Evolutionary conservation across 495 filamentous ascomycete genomes (phyloP).

Genomic region (Filosporella fistucella): DNA sequence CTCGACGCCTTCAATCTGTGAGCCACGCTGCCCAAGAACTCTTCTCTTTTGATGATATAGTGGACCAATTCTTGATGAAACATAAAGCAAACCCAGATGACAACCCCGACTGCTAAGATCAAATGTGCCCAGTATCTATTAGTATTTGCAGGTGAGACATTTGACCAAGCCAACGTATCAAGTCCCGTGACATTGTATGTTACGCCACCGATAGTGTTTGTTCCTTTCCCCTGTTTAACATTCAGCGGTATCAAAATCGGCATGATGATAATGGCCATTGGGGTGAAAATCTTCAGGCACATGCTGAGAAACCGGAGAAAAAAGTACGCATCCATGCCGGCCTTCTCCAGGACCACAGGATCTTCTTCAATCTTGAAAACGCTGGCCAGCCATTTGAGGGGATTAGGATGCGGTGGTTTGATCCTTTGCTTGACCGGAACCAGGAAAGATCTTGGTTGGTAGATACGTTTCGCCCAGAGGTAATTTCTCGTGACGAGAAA

Average conservation of each 20-base stretch:
- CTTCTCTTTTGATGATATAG: conserved; percentile 8
- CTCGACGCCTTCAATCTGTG: conserved; percentile 13
- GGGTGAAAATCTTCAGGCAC: conserved; percentile 62
- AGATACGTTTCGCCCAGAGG: conserved; percentile 14
- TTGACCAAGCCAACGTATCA: conserved; percentile 59
- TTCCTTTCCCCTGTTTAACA: conserved; percentile 43
- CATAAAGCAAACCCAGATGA: conserved; percentile 62
- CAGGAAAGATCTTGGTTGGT: conserved; percentile 15
- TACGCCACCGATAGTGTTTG: conserved; percentile 33
- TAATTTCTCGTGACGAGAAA: conserved; percentile 11
- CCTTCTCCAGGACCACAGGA: conserved; percentile 10
- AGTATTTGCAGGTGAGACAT: conserved; percentile 53
- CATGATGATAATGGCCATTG: conserved; percentile 56
- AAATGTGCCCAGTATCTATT: conserved; percentile 70
- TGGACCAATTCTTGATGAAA: conserved; percentile 55
- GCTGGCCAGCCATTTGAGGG: conserved; percentile 13
- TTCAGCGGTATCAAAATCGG: conserved; percentile 70
- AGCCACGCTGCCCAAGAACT: conserved; percentile 2
- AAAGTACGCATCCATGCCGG: conserved; percentile 16
- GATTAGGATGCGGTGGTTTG: conserved; percentile 10
- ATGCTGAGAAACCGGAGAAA: conserved; percentile 14
- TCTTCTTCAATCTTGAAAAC: conserved; percentile 16
- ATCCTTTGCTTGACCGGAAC: conserved; percentile 15
- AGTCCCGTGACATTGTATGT: conserved; percentile 39
- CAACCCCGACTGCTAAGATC: conserved; percentile 55